Evolutionary conservation across 2,329 filamentous ascomycete genomes (phyloP), one percentile per base, ranked within the genome.

Genomic region (Trichophyton benhamiae): DNA sequence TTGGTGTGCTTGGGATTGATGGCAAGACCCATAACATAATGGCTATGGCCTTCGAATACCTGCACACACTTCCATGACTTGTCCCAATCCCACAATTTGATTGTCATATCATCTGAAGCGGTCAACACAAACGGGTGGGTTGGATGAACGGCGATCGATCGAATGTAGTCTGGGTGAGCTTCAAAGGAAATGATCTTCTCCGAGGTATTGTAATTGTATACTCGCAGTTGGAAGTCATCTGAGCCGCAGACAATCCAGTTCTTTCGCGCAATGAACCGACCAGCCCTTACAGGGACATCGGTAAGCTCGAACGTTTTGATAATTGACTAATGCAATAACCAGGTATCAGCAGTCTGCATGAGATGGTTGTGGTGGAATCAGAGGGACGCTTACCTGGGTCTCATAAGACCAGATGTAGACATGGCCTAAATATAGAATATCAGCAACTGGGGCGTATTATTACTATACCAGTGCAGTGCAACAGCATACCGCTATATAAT

Each of bases 321-420:
- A 66, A 97, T 91, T 66, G 91, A 88, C 77, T 85, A 65, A 36
- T 30, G 11, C 3, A 57, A n/a, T 41, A 36, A 13, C 17, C 3
- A 8, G n/a, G 57, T 9, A 55, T 67, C 52, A 59, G 52, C 33
- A 11, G 7, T 3, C 52, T 20, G 52, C n/a, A 13, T 6, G 17
- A 52, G 20, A 7, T 3, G 55, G 3, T 5, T 36, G 17, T 20
- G 2, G 55, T 25, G 33, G 4, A 36, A n/a, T n/a, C n/a, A 42
- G 55, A 58, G 9, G 20, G 48, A 38, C 13, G 33, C 72, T 63
- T 74, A 81, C 80, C 75, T 95, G 91, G 59, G 91, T 95, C 78
- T 95, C 92, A 77, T 95, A 96, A 38, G 92, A 96, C 91, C 94
- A 97, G 74, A 99, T 97, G 80, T 97, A 95, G 74, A 95, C 94